Base-by-base conservation (phyloP, 1,139 yeast species). In the Hemisphaericaspora subhashii region DNA sequence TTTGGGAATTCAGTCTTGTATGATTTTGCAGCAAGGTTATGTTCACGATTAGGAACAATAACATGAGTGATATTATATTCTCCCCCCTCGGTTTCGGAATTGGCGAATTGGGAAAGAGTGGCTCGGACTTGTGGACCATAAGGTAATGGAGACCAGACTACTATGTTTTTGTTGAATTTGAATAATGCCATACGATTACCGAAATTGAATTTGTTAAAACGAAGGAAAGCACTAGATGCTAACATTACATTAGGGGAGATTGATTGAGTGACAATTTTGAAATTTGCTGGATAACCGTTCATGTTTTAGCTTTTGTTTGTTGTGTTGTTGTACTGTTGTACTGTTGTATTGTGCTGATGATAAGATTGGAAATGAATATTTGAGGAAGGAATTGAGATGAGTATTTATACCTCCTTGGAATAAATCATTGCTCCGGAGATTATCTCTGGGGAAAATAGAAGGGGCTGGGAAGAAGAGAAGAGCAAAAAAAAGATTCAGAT, bases 101-200 rank as follows among this genome's bases (percentile, higher is more conserved):
- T 70, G 1, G 65, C 55, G 31, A 68, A 58, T 18, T 64, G 52
- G 31, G 66, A 53, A 27, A 79, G 52, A 2, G 69, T 63, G 22
- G 63, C 60, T 23, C 68, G 55, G 4, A 75, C 74, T 26, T 60
- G 66, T 5, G 68, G 64, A 1, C 80, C 77, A 50, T 70, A 76
- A 1, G 88, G 88, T 35, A 82, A 68, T 1, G 87, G 81, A 3
- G 82, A 74, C 74, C 81, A 78, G 7, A 83, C 74, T 8, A 79
- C 58, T 16, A 80, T 60, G 34, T 63, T 57, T 55, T 40, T 33
- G 9, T 37, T 24, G 21, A 62, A 53, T 36, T 72, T 60, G 42
- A 71, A 55, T 7, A 80, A 58, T 0, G 86, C 76, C 77, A 79
- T 72, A 43, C 88, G 65, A 13, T 77, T 82, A 18, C 89, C 90